A percentile compares a stretch with the other conserved stretches of the same genome.
Conservation (phyloP, 2,329 filamentous ascomycete genomes). For the Fusarium pininemorale region DNA sequence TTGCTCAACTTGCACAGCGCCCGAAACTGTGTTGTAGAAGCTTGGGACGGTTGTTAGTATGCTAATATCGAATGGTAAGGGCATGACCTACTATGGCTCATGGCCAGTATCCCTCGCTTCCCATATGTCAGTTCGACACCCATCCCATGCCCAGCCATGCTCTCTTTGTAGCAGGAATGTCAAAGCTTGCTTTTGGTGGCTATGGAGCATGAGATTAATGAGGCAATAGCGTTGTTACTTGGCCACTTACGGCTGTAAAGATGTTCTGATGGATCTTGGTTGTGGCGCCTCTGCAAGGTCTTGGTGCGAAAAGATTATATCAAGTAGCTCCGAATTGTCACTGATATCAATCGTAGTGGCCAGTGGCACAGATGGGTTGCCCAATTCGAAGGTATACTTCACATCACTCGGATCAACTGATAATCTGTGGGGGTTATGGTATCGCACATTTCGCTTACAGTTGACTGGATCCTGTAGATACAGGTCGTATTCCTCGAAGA, state of each 20-base stretch:
- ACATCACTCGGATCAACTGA: not conserved
- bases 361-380: not conserved
- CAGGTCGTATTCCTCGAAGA: not conserved
- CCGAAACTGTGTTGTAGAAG: not conserved
- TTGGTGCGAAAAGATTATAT: not conserved
- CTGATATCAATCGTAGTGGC: not conserved
- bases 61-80: not conserved
- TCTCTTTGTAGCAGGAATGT: not conserved
- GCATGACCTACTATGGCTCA: not conserved
- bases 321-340: not conserved
- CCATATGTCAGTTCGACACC: not conserved
- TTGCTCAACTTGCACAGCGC: not conserved
- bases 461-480: not conserved
- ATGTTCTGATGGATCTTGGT: not conserved
- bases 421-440: not conserved
- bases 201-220: not conserved
- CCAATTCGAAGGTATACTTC: not conserved
- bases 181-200: not conserved
- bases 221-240: not conserved
- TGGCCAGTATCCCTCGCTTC: not conserved
- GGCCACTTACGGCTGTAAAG: not conserved
- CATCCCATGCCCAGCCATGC: not conserved
- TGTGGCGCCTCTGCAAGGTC: not conserved
- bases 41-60: not conserved
- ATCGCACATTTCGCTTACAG: not conserved